These are phyloP conservation scores for Starmerella bacillaris DNA, from an alignment of 805 yeast genomes.

Conservation along the genomic window DNA sequence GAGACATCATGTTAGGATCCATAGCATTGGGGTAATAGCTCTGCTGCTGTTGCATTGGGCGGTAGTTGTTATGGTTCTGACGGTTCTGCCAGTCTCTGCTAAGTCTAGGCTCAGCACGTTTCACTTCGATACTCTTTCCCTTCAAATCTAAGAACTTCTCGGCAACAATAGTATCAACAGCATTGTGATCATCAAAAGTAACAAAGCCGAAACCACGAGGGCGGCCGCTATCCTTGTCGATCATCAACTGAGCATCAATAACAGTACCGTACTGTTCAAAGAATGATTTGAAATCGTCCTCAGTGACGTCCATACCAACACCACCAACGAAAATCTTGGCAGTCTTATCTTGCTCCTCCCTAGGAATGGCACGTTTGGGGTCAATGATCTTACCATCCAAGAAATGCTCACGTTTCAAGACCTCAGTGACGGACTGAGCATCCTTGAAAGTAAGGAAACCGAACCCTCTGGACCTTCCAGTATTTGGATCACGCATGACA, in stretches of 20 bases:
- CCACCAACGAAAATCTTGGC: constrained; percentile 98
- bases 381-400: constrained; percentile 92
- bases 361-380: constrained; percentile 93
- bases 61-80: constrained; percentile 4
- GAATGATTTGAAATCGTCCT: constrained; percentile 69
- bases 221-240: constrained; percentile 91
- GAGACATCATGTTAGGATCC: constrained; percentile 28
- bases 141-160: constrained; percentile 67
- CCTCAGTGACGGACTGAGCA: constrained; percentile 69
- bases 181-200: constrained; percentile 85
- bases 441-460: constrained; percentile 79
- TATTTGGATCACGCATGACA: constrained; percentile 75
- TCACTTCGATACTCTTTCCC: constrained; percentile 42
- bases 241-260: constrained; percentile 91
- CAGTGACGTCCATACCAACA: constrained; percentile 81
- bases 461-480: constrained; percentile 87
- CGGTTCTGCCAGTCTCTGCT: constrained; percentile 16
- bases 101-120: constrained; percentile 28
- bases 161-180: constrained; percentile 74
- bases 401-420: constrained; percentile 67
- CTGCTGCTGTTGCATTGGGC: constrained; percentile 7
- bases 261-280: constrained; percentile 78
- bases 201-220: constrained; percentile 95
- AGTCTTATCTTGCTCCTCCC: constrained; percentile 90
- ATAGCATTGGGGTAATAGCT: constrained; percentile 19